Evolutionary conservation across 768 basidiomycete genomes (phyloP), one percentile per base, ranked within the genome.

Genomic region (Amanita fuliginea): DNA sequence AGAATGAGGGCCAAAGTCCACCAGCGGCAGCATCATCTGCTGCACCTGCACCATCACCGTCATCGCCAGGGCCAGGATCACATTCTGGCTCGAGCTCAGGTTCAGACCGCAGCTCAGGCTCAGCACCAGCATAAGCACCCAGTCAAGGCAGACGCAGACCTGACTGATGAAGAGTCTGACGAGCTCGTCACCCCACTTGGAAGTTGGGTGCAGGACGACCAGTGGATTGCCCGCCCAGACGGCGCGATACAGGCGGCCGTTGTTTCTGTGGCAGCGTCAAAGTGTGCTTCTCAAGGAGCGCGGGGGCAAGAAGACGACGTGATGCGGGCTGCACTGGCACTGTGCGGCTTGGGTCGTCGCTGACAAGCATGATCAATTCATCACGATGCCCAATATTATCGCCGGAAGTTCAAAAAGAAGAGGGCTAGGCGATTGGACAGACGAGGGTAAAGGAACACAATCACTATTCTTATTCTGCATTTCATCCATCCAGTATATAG

Each of bases 131-230:
- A 51, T 21, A 49, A 53, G 19, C 22, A 28, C 32, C 51, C 40
- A 46, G 53, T 56, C 37, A 51, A 52, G 24, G 59, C 53, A 39
- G 67, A 65, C 26, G 62, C 66, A 13, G 75, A 73, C n/a, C 64
- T 71, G 46, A 81, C 78, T n/a, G 81, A 82, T 49, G 75, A 79
- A 5, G 81, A 81, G n/a, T 68, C 68, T 40, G 70, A 77, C 34
- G 82, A 86, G 61, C 76, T 78, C 7, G 65, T 85, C 42, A 84
- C 82, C 0, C 82, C 83, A 6, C 71, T 72, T 7, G 72, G 77
- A 42, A 79, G 75, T 22, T 68, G 75, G 57, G 67, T 63, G 30
- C 67, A 65, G 36, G 71, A 66, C 43, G 40, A 58, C 32, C 58
- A 64, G 46, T 75, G 75, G 74, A 28, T 42, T 14, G 14, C 51